A percentile compares a stretch with the other conserved stretches of the same genome.
Evolutionary conservation across 768 basidiomycete genomes (phyloP).

Genomic region (Termitomyces bulborhizus): DNA sequence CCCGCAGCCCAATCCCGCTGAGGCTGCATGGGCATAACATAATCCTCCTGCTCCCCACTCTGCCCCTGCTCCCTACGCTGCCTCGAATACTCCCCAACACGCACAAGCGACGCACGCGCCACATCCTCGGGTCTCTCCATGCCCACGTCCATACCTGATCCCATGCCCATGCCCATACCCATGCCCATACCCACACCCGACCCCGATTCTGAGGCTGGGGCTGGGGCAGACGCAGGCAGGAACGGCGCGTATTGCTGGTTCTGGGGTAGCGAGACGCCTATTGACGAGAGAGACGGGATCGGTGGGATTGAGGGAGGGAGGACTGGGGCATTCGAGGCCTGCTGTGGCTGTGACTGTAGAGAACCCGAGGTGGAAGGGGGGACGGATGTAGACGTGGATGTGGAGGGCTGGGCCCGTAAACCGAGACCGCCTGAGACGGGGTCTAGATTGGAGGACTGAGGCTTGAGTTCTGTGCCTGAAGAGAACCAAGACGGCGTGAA

Average conservation of each 20-base stretch:
- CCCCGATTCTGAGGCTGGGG: no score
- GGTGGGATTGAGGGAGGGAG: neutral
- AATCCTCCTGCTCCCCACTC: slow-evolving; percentile 12
- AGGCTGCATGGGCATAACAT: slow-evolving; percentile 14
- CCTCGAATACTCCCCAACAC: slow-evolving; percentile 75
- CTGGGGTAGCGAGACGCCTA: slow-evolving; percentile 2
- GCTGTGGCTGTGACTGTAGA: neutral
- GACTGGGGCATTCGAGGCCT: neutral
- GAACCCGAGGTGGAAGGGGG: neutral
- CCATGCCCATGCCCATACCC: no score
- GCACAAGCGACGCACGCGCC: slow-evolving; percentile 62
- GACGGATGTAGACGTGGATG: neutral
- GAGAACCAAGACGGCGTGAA: neutral
- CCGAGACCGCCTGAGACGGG: neutral
- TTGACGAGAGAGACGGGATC: neutral
- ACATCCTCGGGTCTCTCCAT: slow-evolving; percentile 32
- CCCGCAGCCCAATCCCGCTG: neutral
- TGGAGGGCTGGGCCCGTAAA: neutral
- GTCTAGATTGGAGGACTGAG: slow-evolving; percentile 1
- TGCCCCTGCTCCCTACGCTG: slow-evolving; percentile 18
- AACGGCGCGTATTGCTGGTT: slow-evolving; percentile 31
- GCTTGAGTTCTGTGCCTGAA: slow-evolving; percentile 6
- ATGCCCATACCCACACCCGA: no score
- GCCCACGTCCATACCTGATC: slow-evolving; percentile 21
- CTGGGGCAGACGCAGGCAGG: slow-evolving; percentile 33